phyloP scores from a whole-genome alignment of 176 grass and related monocot genomes.

The Puya raimondii region DNA sequence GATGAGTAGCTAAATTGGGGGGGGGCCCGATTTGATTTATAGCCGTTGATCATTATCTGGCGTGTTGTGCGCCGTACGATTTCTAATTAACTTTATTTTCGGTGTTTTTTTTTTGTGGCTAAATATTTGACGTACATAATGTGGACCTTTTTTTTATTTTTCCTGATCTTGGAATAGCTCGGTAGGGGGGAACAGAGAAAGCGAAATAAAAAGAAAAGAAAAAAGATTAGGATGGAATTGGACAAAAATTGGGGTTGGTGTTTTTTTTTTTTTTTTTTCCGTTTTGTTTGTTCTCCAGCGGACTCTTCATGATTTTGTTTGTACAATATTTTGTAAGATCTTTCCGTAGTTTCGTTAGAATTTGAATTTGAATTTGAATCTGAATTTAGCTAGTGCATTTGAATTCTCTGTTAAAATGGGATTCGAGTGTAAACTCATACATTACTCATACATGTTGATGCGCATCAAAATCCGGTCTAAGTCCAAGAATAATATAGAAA shows the following conservation, averaged over 20 bases:
- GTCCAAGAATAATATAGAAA: too few relatives aligned
- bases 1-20: not conserved
- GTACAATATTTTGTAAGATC: too few relatives aligned
- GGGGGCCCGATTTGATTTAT: too few relatives aligned
- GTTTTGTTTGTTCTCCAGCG: too few relatives aligned
- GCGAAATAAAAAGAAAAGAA: not conserved
- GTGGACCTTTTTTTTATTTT: not conserved
- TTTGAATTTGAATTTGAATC: too few relatives aligned
- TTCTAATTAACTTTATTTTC: not conserved
- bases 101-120: not conserved
- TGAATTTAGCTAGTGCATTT: too few relatives aligned
- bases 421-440: too few relatives aligned
- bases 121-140: not conserved
- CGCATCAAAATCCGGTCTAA: too few relatives aligned
- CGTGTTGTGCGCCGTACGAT: conserved; percentile 15
- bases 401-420: too few relatives aligned
- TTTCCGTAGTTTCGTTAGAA: too few relatives aligned
- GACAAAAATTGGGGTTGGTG: not conserved
- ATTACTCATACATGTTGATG: too few relatives aligned
- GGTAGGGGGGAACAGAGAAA: not conserved
- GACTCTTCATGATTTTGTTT: too few relatives aligned
- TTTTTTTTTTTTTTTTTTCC: not conserved
- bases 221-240: not conserved
- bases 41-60: not conserved
- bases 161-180: not conserved